Base-by-base conservation (phyloP, 306 rosid species). In the Cicer pinnatifidum region DNA sequence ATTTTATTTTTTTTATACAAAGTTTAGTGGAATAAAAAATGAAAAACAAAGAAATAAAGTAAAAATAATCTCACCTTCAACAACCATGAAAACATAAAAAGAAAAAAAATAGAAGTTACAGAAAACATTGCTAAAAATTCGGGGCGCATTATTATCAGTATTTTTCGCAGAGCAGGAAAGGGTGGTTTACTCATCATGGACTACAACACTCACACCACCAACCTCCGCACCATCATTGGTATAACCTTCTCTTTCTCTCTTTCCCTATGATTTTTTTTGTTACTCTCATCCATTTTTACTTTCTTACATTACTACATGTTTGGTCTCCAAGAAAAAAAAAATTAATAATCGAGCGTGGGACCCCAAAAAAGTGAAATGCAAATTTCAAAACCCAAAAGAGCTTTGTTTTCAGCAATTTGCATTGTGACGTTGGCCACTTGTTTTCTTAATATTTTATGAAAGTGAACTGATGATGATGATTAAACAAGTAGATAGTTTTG, bases 211-310 rank as follows among this genome's bases (percentile, higher is more conserved):
- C 64, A 23, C 64, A 13, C 41, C 64, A 58, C 63, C 63, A 23
- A n/a, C 54, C 6, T 23, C 39, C 79, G 71, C 63, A 67, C 45
- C 64, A 13, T 69, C 54, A 6, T 67, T 28, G 84, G 86, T 83
- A 83, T 28, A 79, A 19, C 35, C 12, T 12, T 17, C 17, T 19
- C 52, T 23, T 4, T 47, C 16, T 50, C 38, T 16, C n/a, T 73
- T 15, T 75, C 5, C 9, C n/a, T 5, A 4, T 4, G 12, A 33
- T 3, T 9, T 3, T 3, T n/a, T 53, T 8, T 16, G 7, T 40
- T 62, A 9, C 5, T 45, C 39, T 19, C 66, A 9, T 11, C 51
- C 51, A 9, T 43, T 48, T 9, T 28, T 16, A 8, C 48, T 35
- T 65, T 71, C 64, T 23, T 16, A 9, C 72, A 66, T 38, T 67